Evolutionary conservation across 2,329 filamentous ascomycete genomes (phyloP), one percentile per base, ranked within the genome.

Genomic region (Reticulascus tulasneorum): DNA sequence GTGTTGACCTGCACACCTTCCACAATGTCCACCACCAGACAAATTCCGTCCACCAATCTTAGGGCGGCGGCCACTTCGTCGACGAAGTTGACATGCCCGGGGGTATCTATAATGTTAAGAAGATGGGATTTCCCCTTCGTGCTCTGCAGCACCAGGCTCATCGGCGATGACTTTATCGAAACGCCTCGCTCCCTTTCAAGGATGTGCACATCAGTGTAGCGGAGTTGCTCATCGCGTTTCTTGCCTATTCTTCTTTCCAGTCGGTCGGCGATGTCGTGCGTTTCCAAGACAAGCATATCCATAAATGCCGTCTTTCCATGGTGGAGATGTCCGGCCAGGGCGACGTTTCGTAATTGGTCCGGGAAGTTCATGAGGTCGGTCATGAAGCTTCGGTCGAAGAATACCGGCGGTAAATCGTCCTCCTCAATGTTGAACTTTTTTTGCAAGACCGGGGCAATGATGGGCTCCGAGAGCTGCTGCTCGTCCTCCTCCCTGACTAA

Each of bases 1-100:
- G 93, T 94, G 60, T 95, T 95, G 52, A 93, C 77, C 65, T 97
- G 93, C n/a, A 98, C 90, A n/a, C 93, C 93, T 61, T 98, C 93
- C 2, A 98, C 87, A 16, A 96, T 88, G 58, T 98, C 93, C 12
- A 98, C 90, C 11, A 98, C 84, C 31, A 98, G 67, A 34, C 94
- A 91, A 17, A 97, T 81, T 41, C 93, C 93, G 56, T 98, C 93
- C 5, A 86, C 90, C 33, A 98, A 66, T 26, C 93, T 80, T 51
- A 95, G 69, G 1, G 89, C 84, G 5, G 89, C 82, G 8, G 93
- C 93, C 23, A 98, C 88, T 62, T 98, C 93, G 57, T 98, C 93
- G 26, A 94, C 91, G 59, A 98, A 98, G 62, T 98, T 96, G 55
- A 97, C 93, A 58, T 98, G 93, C 7, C 93, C 93, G 1, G 93